Conservation (phyloP, 2,329 filamentous ascomycete species). For the Exophiala dermatitidis region DNA sequence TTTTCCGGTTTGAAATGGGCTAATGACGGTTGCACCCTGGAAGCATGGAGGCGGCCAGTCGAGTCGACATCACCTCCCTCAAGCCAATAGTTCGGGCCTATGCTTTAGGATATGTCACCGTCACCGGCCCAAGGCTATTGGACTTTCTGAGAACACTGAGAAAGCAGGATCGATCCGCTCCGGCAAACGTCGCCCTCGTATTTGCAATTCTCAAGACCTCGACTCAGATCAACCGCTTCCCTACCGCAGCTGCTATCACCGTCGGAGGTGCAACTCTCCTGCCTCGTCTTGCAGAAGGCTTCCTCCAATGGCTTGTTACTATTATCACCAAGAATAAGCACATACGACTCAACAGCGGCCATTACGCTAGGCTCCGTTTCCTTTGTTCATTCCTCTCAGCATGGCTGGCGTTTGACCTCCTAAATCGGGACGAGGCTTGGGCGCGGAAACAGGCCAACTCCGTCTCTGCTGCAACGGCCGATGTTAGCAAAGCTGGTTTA, state of each 20-base stretch:
- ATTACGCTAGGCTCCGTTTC: constrained; percentile 30
- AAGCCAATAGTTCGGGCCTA: constrained; percentile 40
- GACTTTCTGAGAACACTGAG: constrained; percentile 33
- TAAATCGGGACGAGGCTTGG: constrained; percentile 36
- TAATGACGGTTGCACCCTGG: neutral
- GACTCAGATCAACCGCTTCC: constrained; percentile 27
- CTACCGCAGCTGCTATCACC: constrained; percentile 40
- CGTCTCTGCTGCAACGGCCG: constrained; percentile 7
- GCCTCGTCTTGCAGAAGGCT: constrained; percentile 30
- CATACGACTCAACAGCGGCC: neutral
- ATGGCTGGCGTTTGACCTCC: constrained; percentile 43
- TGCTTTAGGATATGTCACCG: constrained; percentile 43
- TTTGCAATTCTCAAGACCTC: constrained; percentile 22
- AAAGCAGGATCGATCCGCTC: constrained; percentile 29
- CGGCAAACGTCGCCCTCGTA: constrained; percentile 32
- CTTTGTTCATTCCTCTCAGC: constrained; percentile 43
- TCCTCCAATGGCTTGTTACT: constrained; percentile 27
- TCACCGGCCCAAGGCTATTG: constrained; percentile 41
- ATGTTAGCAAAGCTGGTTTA: constrained; percentile 6
- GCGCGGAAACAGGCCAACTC: constrained; percentile 20
- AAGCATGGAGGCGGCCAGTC: constrained; percentile 1
- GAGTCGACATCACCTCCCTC: constrained; percentile 9
- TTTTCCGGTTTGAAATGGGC: neutral
- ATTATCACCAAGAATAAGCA: constrained; percentile 2
- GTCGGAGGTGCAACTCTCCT: constrained; percentile 47